Percentiles rank a stretch among this genome's conserved stretches.
phyloP scores from a whole-genome alignment of 2,329 filamentous ascomycete species.

The Trichoderma gracile region DNA sequence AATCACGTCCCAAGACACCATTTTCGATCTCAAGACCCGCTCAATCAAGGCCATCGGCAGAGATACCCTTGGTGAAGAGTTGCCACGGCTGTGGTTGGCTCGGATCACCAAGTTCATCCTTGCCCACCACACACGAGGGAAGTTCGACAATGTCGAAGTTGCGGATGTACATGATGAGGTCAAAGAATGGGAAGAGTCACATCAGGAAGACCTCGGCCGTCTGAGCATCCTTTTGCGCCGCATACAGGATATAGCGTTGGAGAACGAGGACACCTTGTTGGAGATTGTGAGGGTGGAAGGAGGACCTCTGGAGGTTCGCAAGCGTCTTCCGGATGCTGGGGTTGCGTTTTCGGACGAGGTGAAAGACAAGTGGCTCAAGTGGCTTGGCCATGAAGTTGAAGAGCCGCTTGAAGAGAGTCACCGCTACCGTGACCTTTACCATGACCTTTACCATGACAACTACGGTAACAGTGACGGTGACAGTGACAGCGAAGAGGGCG shows the following conservation, averaged over 20 bases:
- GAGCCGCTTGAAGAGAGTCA: slow-evolving; percentile 19
- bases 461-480: background rate
- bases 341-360: slow-evolving; percentile 32
- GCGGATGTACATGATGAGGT: slow-evolving; percentile 37
- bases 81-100: slow-evolving; percentile 46
- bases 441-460: slow-evolving; percentile 23
- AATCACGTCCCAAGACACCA: slow-evolving; percentile 34
- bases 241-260: slow-evolving; percentile 27
- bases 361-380: slow-evolving; percentile 32
- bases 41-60: slow-evolving; percentile 32
- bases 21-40: slow-evolving; percentile 51
- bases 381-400: slow-evolving; percentile 27
- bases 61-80: slow-evolving; percentile 39
- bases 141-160: slow-evolving; percentile 42
- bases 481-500: slow-evolving; percentile 25
- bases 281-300: slow-evolving; percentile 30
- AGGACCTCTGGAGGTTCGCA: slow-evolving; percentile 32
- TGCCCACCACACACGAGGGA: slow-evolving; percentile 42
- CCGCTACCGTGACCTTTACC: slow-evolving; percentile 7
- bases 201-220: slow-evolving; percentile 35
- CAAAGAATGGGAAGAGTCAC: slow-evolving; percentile 41
- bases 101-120: slow-evolving; percentile 45
- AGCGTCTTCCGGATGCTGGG: slow-evolving; percentile 31
- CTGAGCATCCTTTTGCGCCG: slow-evolving; percentile 33
- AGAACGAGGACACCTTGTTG: slow-evolving; percentile 28